A percentile compares a stretch with the other conserved stretches of the same genome.
Conservation (phyloP, 306 rosid species). For the Fragaria ananassa region DNA sequence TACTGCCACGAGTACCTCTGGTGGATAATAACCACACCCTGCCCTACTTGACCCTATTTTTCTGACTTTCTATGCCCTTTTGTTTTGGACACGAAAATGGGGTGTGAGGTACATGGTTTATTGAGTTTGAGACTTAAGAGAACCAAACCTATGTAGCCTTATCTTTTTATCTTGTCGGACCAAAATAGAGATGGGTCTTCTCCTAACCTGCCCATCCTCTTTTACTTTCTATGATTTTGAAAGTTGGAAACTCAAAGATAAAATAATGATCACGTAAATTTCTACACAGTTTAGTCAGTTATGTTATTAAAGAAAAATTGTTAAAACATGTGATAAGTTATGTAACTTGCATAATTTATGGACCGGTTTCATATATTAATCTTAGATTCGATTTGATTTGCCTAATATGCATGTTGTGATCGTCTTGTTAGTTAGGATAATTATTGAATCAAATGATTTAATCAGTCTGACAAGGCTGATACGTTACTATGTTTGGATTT, state of each 20-base stretch:
- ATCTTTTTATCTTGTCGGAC: conserved; percentile 50
- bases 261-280: neutral
- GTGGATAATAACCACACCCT: conserved; percentile 32
- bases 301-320: neutral
- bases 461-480: neutral
- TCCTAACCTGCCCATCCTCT: neutral
- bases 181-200: conserved; percentile 16
- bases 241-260: neutral
- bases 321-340: neutral
- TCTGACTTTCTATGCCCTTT: conserved; percentile 13
- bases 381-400: neutral
- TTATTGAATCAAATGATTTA: neutral
- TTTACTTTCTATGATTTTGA: too few relatives aligned
- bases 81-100: neutral
- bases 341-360: neutral
- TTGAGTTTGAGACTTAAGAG: neutral
- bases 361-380: neutral
- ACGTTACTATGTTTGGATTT: neutral
- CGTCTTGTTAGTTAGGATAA: neutral
- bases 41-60: neutral
- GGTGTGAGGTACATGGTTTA: neutral
- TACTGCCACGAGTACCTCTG: conserved; percentile 34
- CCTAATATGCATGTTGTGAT: neutral
- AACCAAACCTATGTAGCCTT: conserved; percentile 16
- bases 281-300: neutral